Evolutionary conservation across 345 rosid genomes (phyloP), one percentile per base, ranked within the genome.

Genomic region (Salix dunnii): DNA sequence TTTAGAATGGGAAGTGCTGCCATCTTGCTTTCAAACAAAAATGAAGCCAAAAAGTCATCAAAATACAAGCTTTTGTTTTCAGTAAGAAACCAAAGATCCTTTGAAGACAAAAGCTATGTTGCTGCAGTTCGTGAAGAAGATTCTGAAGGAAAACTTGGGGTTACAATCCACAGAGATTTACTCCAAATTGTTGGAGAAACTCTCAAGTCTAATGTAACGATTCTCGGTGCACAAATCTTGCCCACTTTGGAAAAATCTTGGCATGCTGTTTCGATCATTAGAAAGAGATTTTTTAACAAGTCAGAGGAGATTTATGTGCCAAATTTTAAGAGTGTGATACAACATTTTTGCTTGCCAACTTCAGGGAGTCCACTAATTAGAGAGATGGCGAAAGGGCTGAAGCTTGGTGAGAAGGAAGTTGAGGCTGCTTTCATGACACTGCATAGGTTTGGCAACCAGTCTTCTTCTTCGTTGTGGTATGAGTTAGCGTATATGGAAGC

Each of bases 1-100:
- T 87, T 89, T 73, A 75, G 92, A 76, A 89, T 89, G 90, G 92
- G 92, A 21, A 80, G 92, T 74, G 87, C 87, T 20, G 92, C 87
- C 7, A 70, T 85, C 68, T 75, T 89, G 76, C 84, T 89, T 40
- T 79, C 88, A 2, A 89, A 86, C 87, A 85, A 70, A 75, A 85
- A 53, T 6, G 66, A 74, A 74, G 81, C 86, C 40, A 66, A 23
- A 48, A 70, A 31, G 1, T 23, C 70, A 7, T 79, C 92, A 48
- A 89, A 89, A 80, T 89, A 87, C 76, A 82, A 79, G 31, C 69
- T 89, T 2, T 18, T 78, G 31, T 51, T 31, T 78, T 64, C 82
- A 3, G 55, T 83, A 6, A 81, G 92, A 74, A 82, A 88, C 53
- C 89, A 87, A 64, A 79, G 74, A 68, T 86, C 84, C 31, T 85